Percentiles rank a stretch among this genome's conserved stretches.
These are phyloP conservation scores for Nemania sp. DNA, from an alignment of 2,329 filamentous ascomycete genomes.

Conservation along the genomic window DNA sequence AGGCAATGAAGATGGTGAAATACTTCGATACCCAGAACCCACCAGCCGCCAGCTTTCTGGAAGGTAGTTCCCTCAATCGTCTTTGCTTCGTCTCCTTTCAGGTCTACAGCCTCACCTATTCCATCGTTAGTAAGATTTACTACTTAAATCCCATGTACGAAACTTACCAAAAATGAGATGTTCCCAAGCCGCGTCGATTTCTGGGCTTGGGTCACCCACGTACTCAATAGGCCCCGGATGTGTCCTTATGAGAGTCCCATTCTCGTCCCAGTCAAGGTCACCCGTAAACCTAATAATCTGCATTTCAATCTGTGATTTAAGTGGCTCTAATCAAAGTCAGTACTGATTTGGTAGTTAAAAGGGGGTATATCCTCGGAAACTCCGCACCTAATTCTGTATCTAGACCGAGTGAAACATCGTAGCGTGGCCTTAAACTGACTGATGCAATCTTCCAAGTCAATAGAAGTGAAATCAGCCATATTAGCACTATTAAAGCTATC, in stretches of 20 bases:
- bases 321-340: too few relatives aligned
- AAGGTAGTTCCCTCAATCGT: conserved; percentile 10
- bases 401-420: too few relatives aligned
- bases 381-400: too few relatives aligned
- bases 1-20: conserved; percentile 22
- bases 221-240: neutral
- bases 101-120: conserved; percentile 7
- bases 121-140: too few relatives aligned
- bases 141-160: neutral
- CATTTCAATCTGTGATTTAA: conserved; percentile 7
- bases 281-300: neutral
- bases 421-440: too few relatives aligned
- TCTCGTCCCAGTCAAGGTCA: conserved; percentile 10
- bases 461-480: too few relatives aligned
- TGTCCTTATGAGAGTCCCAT: neutral
- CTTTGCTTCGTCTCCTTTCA: conserved; percentile 10
- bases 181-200: conserved; percentile 8
- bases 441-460: too few relatives aligned
- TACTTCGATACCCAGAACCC: conserved; percentile 7
- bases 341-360: too few relatives aligned
- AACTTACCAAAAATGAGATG: conserved; percentile 3
- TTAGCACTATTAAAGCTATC: too few relatives aligned
- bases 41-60: conserved; percentile 7
- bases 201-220: neutral
- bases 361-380: too few relatives aligned